Evolutionary conservation across 2,329 filamentous ascomycete species (phyloP).

Genomic region (Teratosphaeria pseudoeucalypti): DNA sequence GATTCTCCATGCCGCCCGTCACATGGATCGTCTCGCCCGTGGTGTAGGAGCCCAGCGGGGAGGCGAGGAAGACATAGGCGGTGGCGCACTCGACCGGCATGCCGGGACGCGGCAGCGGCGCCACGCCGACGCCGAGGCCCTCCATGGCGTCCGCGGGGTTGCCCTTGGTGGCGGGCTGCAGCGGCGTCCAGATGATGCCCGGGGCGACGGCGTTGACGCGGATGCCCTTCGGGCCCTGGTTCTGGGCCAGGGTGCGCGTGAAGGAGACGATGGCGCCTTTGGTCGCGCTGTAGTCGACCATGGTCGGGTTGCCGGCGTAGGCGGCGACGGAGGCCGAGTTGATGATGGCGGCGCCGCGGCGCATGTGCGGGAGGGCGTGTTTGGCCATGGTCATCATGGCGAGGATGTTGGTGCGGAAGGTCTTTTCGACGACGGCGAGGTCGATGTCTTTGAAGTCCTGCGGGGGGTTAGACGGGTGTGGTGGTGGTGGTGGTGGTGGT

Average conservation of each 20-base stretch:
- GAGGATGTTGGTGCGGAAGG: conserved; percentile 76
- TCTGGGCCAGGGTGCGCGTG: conserved; percentile 66
- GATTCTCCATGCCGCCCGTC: conserved; percentile 48
- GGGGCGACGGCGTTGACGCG: conserved; percentile 68
- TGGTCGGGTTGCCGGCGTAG: conserved; percentile 60
- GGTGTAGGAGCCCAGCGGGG: conserved; percentile 51
- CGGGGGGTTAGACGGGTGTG: neutral
- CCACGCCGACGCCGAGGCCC: conserved; percentile 50
- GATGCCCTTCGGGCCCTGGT: conserved; percentile 61
- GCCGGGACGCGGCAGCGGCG: conserved; percentile 20
- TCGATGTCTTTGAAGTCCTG: conserved; percentile 59
- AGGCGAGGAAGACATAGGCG: conserved; percentile 68
- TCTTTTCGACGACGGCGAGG: conserved; percentile 70
- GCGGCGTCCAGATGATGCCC: conserved; percentile 64
- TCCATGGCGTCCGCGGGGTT: conserved; percentile 52
- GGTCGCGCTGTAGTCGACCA: conserved; percentile 72
- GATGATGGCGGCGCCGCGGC: conserved; percentile 64
- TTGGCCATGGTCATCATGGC: conserved; percentile 68
- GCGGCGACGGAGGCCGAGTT: conserved; percentile 78
- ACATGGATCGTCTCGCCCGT: conserved; percentile 60
- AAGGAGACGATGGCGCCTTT: conserved; percentile 72
- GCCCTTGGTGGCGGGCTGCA: conserved; percentile 65
- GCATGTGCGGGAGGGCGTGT: conserved; percentile 64
- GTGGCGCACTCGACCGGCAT: conserved; percentile 67
- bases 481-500: neutral